Base-by-base conservation (phyloP, 1,284 basidiomycete genomes). In the Meira nashicola region DNA sequence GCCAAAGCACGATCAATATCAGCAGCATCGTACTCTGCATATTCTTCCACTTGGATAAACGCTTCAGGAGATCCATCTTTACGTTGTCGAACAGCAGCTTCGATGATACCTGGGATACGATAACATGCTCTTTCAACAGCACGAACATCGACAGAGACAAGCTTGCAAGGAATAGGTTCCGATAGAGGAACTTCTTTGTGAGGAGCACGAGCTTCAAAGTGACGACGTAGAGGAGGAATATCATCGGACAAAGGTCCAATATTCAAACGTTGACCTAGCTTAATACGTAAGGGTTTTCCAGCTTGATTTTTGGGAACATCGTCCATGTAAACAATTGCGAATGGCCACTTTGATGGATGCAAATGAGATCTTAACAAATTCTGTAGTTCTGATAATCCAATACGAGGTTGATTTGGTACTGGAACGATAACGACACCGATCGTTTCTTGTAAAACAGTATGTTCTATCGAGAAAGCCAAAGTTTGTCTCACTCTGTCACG, bases 281-380 rank as follows among this genome's bases (percentile, higher is more conserved):
- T 78, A 68, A 78, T 78, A 66, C 76, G 76, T 38, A 78, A 66
- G 6, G 76, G 74, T 56, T 78, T 78, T 40, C 76, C 76, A 5
- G 76, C 76, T 55, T 78, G 73, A 55, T 78, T 78, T 65, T 78
- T 78, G 49, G 76, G 76, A 21, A 78, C 55, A 43, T 78, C 76
- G 55, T 78, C 73, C 76, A 78, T 78, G 60, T 78, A 78, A 37
- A 78, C 76, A 33, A 71, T 68, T 9, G 71, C 76, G 50, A 78
- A 78, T 5, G 76, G 76, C 76, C 76, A 78, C 57, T 78, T 78
- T 44, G 74, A 77, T 2, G 76, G 76, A 54, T 78, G 76, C 41
- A 78, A 53, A 53, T 77, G 68, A 28, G 67, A 70, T 39, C 76
- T 73, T 14, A 78, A 70, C 65, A 74, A 65, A 60, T 78, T 78